phyloP scores from a whole-genome alignment of 2,329 filamentous ascomycete species.

The Drechmeria coniospora region DNA sequence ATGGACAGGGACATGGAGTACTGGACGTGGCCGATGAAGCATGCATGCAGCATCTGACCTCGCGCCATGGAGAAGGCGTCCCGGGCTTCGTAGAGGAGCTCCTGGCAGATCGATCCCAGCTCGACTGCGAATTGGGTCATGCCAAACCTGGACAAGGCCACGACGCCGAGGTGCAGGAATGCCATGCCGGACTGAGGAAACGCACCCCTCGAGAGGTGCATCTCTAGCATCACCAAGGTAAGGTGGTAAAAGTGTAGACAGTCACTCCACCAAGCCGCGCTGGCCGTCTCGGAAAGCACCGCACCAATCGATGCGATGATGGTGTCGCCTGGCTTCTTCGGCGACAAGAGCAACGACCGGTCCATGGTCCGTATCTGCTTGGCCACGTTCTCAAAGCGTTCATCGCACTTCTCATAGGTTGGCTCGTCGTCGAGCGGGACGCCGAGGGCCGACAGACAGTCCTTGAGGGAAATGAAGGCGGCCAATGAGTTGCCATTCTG shows the following conservation, averaged over 20 bases:
- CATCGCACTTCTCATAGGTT: constrained; percentile 63
- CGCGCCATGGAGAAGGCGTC: constrained; percentile 52
- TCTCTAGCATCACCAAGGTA: constrained; percentile 48
- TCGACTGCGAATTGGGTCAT: constrained; percentile 54
- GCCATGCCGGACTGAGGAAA: constrained; percentile 56
- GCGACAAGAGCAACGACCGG: constrained; percentile 26
- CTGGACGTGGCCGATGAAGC: constrained; percentile 57
- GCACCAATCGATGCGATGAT: constrained; percentile 49
- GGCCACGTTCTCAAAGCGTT: constrained; percentile 51
- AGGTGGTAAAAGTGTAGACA: constrained; percentile 58
- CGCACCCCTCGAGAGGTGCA: constrained; percentile 46
- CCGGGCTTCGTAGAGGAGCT: constrained; percentile 46
- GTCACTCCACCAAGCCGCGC: constrained; percentile 61
- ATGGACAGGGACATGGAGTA: constrained; percentile 43
- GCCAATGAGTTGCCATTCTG: constrained; percentile 55
- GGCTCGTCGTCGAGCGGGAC: constrained; percentile 49
- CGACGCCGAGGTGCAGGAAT: constrained; percentile 52
- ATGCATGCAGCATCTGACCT: constrained; percentile 52
- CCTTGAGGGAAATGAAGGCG: constrained; percentile 55
- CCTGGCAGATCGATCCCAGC: constrained; percentile 45
- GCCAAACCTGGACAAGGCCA: constrained; percentile 54
- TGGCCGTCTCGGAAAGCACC: constrained; percentile 53
- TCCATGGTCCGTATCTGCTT: constrained; percentile 44
- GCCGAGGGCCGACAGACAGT: constrained; percentile 55
- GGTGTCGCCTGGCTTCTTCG: constrained; percentile 29